phyloP scores from a whole-genome alignment of 768 basidiomycete species.

The Tubosaeta brunneosetosa region DNA sequence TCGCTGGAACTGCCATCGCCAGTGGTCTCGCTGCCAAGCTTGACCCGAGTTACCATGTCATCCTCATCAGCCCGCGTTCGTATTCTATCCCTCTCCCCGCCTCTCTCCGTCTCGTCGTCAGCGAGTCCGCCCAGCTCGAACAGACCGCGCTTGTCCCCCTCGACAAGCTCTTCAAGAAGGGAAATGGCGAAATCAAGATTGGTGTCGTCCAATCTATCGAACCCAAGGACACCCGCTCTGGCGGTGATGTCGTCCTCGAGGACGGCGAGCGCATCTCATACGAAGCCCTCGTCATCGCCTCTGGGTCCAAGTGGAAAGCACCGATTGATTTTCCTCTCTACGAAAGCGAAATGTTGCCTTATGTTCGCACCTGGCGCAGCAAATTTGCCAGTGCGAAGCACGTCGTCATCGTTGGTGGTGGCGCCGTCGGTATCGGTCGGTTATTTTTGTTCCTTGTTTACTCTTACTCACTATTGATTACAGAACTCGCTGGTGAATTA shows the following conservation, averaged over 20 bases:
- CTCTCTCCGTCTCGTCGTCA: slow-evolving; percentile 48
- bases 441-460: not conserved
- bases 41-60: slow-evolving; percentile 45
- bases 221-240: slow-evolving; percentile 25
- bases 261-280: slow-evolving; percentile 48
- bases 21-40: slow-evolving; percentile 48
- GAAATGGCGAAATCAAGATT: slow-evolving; percentile 37
- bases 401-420: slow-evolving; percentile 53
- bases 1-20: slow-evolving; percentile 43
- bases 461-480: not conserved
- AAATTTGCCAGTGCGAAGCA: slow-evolving; percentile 33
- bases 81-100: slow-evolving; percentile 50
- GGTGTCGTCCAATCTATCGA: slow-evolving; percentile 40
- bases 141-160: slow-evolving; percentile 46
- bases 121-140: slow-evolving; percentile 32
- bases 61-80: slow-evolving; percentile 50
- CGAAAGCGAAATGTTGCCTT: slow-evolving; percentile 24
- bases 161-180: slow-evolving; percentile 44
- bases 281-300: slow-evolving; percentile 53
- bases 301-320: slow-evolving; percentile 53
- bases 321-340: slow-evolving; percentile 42
- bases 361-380: slow-evolving; percentile 30
- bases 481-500: slow-evolving; percentile 45
- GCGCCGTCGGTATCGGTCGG: slow-evolving; percentile 50
- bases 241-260: slow-evolving; percentile 49